Conservation (phyloP, 2,329 filamentous ascomycete species). For the Aspergillus ochraceus region DNA sequence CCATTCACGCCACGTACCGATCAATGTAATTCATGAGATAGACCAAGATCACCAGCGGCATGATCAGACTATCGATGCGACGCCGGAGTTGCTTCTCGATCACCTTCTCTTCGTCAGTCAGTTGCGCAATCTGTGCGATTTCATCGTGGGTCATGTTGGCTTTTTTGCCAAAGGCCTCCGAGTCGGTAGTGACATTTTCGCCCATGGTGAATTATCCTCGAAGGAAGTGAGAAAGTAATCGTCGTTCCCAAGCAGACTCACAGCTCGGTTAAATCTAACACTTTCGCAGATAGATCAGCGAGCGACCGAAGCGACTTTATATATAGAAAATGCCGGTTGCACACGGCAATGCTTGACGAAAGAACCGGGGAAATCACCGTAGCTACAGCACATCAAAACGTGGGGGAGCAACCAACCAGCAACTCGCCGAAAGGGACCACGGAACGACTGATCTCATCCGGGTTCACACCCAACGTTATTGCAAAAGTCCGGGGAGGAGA, state of each 20-base stretch:
- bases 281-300: neutral
- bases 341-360: too few relatives aligned
- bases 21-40: conserved; percentile 50
- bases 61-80: conserved; percentile 40
- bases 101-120: conserved; percentile 33
- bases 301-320: neutral
- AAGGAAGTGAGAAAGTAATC: too few relatives aligned
- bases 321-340: neutral
- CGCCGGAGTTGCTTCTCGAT: conserved; percentile 40
- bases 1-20: conserved; percentile 27
- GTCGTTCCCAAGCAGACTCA: too few relatives aligned
- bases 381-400: neutral
- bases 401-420: neutral
- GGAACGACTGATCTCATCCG: too few relatives aligned
- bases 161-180: conserved; percentile 19
- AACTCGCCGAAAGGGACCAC: too few relatives aligned
- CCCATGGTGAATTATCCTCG: neutral
- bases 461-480: too few relatives aligned
- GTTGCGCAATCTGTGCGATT: conserved; percentile 35
- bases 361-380: neutral
- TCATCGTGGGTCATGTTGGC: conserved; percentile 21
- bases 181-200: conserved; percentile 10
- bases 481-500: neutral
- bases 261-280: too few relatives aligned
- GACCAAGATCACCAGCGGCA: conserved; percentile 43